Conservation (phyloP, 2,329 filamentous ascomycete genomes). For the Aspergillus thermomutatus region DNA sequence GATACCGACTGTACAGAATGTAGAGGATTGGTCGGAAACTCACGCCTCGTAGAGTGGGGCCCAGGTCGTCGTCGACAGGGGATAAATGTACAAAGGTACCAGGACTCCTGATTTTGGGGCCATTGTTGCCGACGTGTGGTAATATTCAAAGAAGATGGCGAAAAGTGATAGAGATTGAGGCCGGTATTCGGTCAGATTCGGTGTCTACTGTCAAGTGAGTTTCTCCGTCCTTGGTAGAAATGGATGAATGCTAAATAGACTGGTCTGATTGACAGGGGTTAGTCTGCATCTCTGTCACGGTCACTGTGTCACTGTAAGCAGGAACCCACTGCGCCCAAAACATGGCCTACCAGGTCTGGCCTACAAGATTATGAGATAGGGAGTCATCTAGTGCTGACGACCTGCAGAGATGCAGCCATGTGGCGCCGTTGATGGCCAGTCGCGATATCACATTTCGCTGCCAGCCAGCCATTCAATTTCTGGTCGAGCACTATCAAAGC, state of each 20-base stretch:
- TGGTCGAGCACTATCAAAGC: not conserved
- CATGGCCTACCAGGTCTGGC: no score
- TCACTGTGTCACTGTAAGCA: no score
- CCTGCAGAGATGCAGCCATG: not conserved
- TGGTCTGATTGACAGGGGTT: not conserved
- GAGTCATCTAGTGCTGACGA: not conserved
- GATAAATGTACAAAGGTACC: conserved; percentile 17
- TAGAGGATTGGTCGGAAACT: not conserved
- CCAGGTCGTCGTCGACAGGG: conserved; percentile 11
- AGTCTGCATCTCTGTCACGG: no score
- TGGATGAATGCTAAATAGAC: not conserved
- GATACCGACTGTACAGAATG: no score
- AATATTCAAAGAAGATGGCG: not conserved
- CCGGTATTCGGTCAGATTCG: no score
- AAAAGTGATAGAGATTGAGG: no score
- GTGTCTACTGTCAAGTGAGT: no score
- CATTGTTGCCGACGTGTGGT: not conserved
- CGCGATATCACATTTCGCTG: not conserved
- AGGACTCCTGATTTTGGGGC: conserved; percentile 5
- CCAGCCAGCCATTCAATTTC: no score
- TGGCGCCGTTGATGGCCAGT: not conserved
- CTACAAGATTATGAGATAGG: not conserved
- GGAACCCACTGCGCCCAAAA: no score
- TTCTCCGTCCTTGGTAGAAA: not conserved
- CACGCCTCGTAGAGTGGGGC: conserved; percentile 17